Evolutionary conservation across 2,329 filamentous ascomycete genomes (phyloP).

Genomic region (Proliferodiscus dingleyae): DNA sequence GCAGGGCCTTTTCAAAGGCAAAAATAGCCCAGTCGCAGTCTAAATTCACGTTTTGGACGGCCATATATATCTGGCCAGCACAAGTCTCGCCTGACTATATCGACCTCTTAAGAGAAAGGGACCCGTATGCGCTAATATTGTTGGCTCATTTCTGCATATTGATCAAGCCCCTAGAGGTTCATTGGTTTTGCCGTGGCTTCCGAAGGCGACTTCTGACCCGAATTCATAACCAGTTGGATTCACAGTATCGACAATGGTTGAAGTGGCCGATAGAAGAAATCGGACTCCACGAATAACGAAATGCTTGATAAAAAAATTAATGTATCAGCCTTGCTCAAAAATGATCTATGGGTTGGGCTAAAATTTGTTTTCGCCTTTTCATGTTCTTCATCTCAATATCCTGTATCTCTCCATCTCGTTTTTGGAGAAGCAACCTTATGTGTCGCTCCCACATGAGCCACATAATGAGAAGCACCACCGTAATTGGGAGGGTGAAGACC

Average conservation of each 20-base stretch:
- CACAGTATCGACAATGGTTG: conserved; percentile 25
- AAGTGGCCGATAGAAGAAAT: conserved; percentile 27
- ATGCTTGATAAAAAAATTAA: background rate
- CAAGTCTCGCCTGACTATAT: conserved; percentile 32
- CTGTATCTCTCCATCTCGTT: too few species aligned
- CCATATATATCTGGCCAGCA: conserved; percentile 33
- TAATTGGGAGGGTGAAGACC: too few species aligned
- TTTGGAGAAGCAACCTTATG: too few species aligned
- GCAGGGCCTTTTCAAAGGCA: background rate
- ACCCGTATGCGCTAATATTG: conserved; percentile 34
- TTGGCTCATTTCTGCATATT: conserved; percentile 36
- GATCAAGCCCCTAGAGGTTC: conserved; percentile 32
- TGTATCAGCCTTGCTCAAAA: too few species aligned
- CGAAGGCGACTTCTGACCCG: conserved; percentile 4
- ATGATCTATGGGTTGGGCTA: too few species aligned
- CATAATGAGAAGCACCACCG: too few species aligned
- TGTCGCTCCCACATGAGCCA: too few species aligned
- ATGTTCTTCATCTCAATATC: too few species aligned
- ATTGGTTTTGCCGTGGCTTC: conserved; percentile 33
- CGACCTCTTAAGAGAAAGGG: conserved; percentile 27
- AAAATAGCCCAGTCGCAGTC: background rate
- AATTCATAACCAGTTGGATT: conserved; percentile 6
- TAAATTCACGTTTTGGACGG: background rate
- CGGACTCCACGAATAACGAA: conserved; percentile 7
- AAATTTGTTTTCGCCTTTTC: too few species aligned